Conservation (phyloP, 768 basidiomycete species). For the Hypsizygus marmoreus region DNA sequence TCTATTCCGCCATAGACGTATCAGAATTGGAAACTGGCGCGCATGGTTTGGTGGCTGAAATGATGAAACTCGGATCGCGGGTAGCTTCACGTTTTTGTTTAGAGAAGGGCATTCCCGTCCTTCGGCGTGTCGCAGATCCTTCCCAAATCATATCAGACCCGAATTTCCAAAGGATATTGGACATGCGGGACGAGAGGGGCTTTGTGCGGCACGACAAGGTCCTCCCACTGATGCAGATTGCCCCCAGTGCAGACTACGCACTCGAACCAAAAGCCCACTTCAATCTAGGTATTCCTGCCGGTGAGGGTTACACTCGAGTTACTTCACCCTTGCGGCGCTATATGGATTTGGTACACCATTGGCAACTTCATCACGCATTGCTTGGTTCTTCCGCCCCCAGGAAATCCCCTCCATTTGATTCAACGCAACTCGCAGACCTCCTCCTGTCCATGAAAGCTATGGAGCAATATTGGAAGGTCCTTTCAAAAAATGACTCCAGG, state of each 20-base stretch:
- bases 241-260: constrained; percentile 43
- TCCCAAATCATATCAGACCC: constrained; percentile 30
- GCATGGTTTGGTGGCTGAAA: constrained; percentile 67
- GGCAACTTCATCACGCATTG: constrained; percentile 88
- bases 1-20: constrained; percentile 42
- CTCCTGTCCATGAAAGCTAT: constrained; percentile 35
- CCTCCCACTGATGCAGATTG: constrained; percentile 32
- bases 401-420: constrained; percentile 42
- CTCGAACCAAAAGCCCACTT: constrained; percentile 65
- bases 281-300: constrained; percentile 64
- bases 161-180: constrained; percentile 46
- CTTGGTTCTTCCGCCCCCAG: constrained; percentile 36
- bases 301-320: constrained; percentile 79
- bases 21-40: constrained; percentile 39
- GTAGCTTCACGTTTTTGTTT: constrained; percentile 71
- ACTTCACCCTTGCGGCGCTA: constrained; percentile 91
- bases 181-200: constrained; percentile 46
- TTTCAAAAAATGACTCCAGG: constrained; percentile 34
- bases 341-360: constrained; percentile 80
- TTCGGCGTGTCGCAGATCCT: constrained; percentile 55
- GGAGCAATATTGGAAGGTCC: too few species aligned
- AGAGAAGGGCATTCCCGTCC: constrained; percentile 59
- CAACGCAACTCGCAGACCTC: constrained; percentile 46
- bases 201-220: constrained; percentile 41
- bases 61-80: constrained; percentile 80